These are phyloP conservation scores for Brettanomyces anomalus DNA, from an alignment of 805 yeast species.

Conservation along the genomic window DNA sequence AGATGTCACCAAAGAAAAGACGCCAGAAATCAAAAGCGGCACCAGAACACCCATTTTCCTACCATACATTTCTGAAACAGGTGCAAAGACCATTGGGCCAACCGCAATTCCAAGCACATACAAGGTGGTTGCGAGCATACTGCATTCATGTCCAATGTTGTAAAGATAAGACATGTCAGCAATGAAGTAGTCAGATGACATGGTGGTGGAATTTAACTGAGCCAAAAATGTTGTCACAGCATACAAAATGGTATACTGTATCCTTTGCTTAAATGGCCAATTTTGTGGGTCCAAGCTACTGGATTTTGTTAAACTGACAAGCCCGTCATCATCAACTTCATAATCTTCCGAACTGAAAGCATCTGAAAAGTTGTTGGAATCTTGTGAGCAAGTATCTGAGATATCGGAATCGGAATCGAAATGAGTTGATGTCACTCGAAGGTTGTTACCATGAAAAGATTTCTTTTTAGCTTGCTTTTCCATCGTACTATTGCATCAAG, in stretches of 20 bases:
- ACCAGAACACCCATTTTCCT: constrained; percentile 34
- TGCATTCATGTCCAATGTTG: constrained; percentile 36
- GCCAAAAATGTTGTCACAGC: constrained; percentile 34
- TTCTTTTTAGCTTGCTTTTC: too few relatives aligned
- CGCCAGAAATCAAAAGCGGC: constrained; percentile 30
- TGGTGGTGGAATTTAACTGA: constrained; percentile 42
- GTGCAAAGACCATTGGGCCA: constrained; percentile 63
- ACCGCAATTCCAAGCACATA: constrained; percentile 59
- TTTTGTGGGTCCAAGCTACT: constrained; percentile 24
- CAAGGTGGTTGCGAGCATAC: constrained; percentile 46
- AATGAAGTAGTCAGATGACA: constrained; percentile 30
- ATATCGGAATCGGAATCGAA: too few relatives aligned
- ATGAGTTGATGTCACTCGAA: too few relatives aligned
- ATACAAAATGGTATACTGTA: constrained; percentile 30
- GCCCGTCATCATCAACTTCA: not conserved
- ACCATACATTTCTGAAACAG: constrained; percentile 40
- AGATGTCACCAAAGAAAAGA: constrained; percentile 43
- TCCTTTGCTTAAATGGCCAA: constrained; percentile 28
- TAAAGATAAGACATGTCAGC: constrained; percentile 18
- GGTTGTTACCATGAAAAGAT: too few relatives aligned
- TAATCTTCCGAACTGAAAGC: not conserved
- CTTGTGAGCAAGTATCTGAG: too few relatives aligned
- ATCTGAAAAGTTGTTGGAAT: too few relatives aligned
- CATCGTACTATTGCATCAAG: too few relatives aligned
- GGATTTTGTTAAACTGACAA: constrained; percentile 2